These are phyloP conservation scores for Periconia digitata DNA, from an alignment of 2,329 filamentous ascomycete species.

Conservation along the genomic window DNA sequence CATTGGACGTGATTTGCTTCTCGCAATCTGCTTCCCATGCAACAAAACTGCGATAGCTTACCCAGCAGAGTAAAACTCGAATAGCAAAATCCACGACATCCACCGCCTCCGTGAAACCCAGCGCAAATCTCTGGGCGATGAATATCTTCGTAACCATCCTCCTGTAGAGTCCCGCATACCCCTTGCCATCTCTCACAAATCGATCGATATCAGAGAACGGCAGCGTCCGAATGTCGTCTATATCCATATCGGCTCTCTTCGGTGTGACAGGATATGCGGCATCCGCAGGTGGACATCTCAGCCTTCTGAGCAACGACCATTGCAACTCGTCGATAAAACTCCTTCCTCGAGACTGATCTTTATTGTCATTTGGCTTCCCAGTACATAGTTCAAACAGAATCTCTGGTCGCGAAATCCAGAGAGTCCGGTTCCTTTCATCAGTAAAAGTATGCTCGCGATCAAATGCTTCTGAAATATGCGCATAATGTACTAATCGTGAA, in stretches of 20 bases:
- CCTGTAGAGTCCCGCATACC: conserved; percentile 37
- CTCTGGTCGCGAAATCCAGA: conserved; percentile 59
- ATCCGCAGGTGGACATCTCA: conserved; percentile 45
- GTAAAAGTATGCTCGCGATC: conserved; percentile 58
- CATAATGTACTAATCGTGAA: conserved; percentile 64
- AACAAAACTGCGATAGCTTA: conserved; percentile 14
- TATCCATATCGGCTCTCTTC: conserved; percentile 11
- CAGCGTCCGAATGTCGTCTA: conserved; percentile 42
- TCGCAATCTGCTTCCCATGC: background rate
- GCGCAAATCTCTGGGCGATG: conserved; percentile 43
- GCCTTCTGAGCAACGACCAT: conserved; percentile 41
- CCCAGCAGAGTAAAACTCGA: conserved; percentile 58
- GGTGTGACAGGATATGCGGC: conserved; percentile 38
- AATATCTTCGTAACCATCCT: conserved; percentile 44
- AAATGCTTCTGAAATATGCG: conserved; percentile 63
- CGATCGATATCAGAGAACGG: conserved; percentile 44
- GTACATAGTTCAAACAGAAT: conserved; percentile 43
- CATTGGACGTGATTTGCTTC: background rate
- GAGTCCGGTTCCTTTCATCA: conserved; percentile 58
- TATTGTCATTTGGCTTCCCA: conserved; percentile 43
- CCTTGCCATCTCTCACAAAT: conserved; percentile 30
- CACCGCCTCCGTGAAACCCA: conserved; percentile 46
- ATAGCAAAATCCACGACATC: conserved; percentile 74
- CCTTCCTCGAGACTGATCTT: conserved; percentile 3
- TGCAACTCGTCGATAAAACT: conserved; percentile 27